phyloP scores from a whole-genome alignment of 768 basidiomycete species.

The Hysterangium stoloniferum region DNA sequence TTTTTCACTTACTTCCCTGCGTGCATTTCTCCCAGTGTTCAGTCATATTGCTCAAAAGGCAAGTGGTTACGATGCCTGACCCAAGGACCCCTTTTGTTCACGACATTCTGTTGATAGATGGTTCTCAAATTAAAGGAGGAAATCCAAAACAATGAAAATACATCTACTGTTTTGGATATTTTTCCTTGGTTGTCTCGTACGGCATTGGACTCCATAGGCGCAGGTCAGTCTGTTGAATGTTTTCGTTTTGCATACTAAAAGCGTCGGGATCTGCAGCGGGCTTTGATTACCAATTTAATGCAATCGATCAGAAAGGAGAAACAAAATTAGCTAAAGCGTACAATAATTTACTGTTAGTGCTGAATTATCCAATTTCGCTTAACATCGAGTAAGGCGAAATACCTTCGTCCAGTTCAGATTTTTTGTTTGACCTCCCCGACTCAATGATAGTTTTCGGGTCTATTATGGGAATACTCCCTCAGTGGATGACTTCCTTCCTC shows the following conservation, averaged over 20 bases:
- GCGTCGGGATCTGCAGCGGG: conserved; percentile 12
- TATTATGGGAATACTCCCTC: conserved; percentile 16
- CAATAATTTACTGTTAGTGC: background rate
- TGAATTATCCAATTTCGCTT: background rate
- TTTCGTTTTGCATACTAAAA: background rate
- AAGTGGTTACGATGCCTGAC: background rate
- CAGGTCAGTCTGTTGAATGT: too few species aligned
- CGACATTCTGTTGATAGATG: conserved; percentile 13
- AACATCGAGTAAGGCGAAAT: background rate
- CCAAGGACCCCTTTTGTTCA: background rate
- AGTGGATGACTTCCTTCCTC: background rate
- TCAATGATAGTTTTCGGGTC: conserved; percentile 21
- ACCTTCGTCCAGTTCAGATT: background rate
- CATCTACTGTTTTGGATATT: conserved; percentile 17
- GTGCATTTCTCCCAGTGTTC: conserved; percentile 22
- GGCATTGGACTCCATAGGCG: background rate
- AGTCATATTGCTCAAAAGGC: conserved; percentile 15
- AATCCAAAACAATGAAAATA: conserved; percentile 10
- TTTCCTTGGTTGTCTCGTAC: background rate
- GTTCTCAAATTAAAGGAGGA: conserved; percentile 19
- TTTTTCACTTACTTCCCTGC: conserved; percentile 20
- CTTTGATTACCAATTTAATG: conserved; percentile 18
- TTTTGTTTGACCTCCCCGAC: background rate
- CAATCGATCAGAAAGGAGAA: conserved; percentile 11
- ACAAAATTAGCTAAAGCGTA: background rate